These are phyloP conservation scores for Zymoseptoria ardabiliae DNA, from an alignment of 2,329 filamentous ascomycete species.

Conservation along the genomic window DNA sequence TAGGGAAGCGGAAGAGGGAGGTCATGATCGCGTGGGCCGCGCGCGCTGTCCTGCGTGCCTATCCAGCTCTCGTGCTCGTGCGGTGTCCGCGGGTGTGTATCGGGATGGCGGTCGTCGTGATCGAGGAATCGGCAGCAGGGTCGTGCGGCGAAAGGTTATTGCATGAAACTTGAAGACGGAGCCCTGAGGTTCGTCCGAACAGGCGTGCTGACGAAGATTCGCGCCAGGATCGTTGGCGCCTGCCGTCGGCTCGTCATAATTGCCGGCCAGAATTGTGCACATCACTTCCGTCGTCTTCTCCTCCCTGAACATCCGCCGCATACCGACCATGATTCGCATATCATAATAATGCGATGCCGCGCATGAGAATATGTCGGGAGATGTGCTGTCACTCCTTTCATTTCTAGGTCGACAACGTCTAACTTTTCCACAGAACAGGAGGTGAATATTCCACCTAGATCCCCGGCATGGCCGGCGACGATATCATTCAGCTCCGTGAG, in stretches of 20 bases:
- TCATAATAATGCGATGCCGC: neutral
- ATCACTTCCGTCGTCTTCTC: neutral
- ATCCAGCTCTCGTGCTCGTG: neutral
- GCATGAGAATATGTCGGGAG: neutral
- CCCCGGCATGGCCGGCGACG: neutral
- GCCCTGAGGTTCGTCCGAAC: neutral
- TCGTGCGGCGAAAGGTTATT: neutral
- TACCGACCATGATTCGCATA: neutral
- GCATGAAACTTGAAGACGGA: neutral
- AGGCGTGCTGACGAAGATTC: neutral
- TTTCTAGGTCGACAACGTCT: neutral
- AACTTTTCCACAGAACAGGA: neutral
- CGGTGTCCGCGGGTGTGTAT: neutral
- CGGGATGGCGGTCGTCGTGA: neutral
- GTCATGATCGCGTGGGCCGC: neutral
- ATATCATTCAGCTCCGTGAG: neutral
- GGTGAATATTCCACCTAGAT: neutral
- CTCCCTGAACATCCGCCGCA: neutral
- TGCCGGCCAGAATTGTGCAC: neutral
- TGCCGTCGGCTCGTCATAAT: no score
- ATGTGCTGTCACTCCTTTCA: neutral
- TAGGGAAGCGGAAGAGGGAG: conserved; percentile 12
- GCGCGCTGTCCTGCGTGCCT: neutral
- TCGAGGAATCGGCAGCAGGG: neutral
- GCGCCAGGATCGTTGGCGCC: neutral